Base-by-base conservation (phyloP, 148 eudicot species). In the Heliamphora exappendiculata region DNA sequence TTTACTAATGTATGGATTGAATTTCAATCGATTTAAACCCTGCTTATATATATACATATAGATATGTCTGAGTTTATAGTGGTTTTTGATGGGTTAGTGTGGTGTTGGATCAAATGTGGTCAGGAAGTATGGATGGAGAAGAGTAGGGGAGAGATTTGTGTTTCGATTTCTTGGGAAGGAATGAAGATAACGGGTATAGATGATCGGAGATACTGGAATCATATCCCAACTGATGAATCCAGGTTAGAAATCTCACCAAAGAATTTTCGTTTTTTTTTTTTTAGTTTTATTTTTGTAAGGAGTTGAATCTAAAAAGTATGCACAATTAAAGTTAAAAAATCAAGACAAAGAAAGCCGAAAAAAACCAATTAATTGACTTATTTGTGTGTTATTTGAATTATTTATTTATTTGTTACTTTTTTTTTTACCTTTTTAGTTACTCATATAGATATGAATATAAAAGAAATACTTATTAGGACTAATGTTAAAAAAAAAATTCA, bases 61-160 rank as follows among this genome's bases (percentile, higher is more conserved):
- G 17, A 20, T 1, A 42, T 42, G 47, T 42, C 54, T 14, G 54
- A 17, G 3, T 4, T 50, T 65, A 7, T 42, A 50, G 1, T 14
- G 3, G 34, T 70, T 28, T 2, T 44, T 29, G 57, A 31, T 36
- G 64, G 64, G 42, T 33, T 54, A 31, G 44, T 7, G 1, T 50
- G 59, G 13, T 33, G 44, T 12, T 17, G 44, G 28, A 6, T 37
- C 45, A 66, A 34, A 22, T 20, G 4, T 37, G 59, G 59, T 28
- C 78, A 92, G 97, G 94, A 88, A 74, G 79, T 86, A 19, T 90
- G 94, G 94, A 31, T 92, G 88, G 97, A 90, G 54, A 92, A 80
- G 75, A 84, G 77, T 0, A 85, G 66, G 55, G 90, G 93, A 82
- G 86, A 79, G 79, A 78, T 92, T 70, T 90, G 89, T 78, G 84